Conservation (phyloP, 2,329 filamentous ascomycete genomes). For the Diaporthe vexans region DNA sequence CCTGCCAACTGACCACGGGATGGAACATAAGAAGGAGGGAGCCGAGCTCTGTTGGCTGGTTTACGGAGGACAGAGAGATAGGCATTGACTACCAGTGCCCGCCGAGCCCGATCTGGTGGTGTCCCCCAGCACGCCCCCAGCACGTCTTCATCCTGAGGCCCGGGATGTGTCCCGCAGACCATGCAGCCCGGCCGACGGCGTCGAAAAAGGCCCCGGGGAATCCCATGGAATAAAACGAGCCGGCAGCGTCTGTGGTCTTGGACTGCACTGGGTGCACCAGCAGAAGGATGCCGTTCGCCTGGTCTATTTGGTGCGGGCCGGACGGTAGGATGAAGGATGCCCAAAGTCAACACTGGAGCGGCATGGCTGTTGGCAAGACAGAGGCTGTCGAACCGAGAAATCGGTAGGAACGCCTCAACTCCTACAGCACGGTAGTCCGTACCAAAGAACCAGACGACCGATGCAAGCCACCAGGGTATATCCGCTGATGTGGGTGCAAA, state of each 20-base stretch:
- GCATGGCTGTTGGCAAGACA: conserved; percentile 15
- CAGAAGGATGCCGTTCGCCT: conserved; percentile 25
- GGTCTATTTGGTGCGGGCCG: conserved; percentile 22
- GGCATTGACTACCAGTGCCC: conserved; percentile 32
- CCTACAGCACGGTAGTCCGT: conserved; percentile 14
- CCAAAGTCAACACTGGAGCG: neutral
- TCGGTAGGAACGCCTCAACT: conserved; percentile 19
- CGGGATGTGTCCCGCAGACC: conserved; percentile 16
- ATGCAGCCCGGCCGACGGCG: conserved; percentile 43
- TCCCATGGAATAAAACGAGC: neutral
- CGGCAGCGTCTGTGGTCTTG: neutral
- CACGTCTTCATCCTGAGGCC: conserved; percentile 12
- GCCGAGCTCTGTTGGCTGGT: conserved; percentile 38
- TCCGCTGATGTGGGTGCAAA: conserved; percentile 27
- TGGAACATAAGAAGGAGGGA: conserved; percentile 36
- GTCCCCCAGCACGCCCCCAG: neutral
- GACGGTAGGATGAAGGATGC: conserved; percentile 13
- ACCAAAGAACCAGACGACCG: conserved; percentile 18
- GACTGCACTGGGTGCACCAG: conserved; percentile 26
- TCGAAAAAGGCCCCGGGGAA: conserved; percentile 8
- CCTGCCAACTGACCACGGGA: conserved; percentile 19
- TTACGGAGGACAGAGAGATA: conserved; percentile 36
- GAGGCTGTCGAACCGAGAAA: neutral
- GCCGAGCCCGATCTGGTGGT: conserved; percentile 28
- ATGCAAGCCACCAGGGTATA: conserved; percentile 23